Evolutionary conservation across 345 rosid genomes (phyloP).

Genomic region (Acer negundo): DNA sequence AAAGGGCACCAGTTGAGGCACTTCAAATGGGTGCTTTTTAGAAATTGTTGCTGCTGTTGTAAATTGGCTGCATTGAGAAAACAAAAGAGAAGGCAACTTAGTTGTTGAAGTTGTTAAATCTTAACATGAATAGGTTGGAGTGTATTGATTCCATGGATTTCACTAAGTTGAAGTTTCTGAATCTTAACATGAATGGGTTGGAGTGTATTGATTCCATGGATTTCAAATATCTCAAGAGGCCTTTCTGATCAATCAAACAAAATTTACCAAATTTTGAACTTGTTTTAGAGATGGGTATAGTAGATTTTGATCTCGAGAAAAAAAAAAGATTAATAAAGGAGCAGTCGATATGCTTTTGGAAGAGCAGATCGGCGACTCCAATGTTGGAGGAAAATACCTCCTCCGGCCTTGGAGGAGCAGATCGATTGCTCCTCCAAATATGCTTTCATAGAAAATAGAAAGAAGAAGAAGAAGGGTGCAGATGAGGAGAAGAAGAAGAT

Average conservation of each 20-base stretch:
- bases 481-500: no score
- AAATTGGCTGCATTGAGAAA: constrained; percentile 68
- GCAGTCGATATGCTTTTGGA: no score
- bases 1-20: constrained; percentile 52
- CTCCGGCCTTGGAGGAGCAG: no score
- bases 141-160: constrained; percentile 75
- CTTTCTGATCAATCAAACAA: constrained; percentile 43
- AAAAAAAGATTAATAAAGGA: no score
- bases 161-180: no score
- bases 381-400: no score
- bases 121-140: constrained; percentile 49
- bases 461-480: no score
- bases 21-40: constrained; percentile 84
- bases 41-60: constrained; percentile 71
- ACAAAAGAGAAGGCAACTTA: constrained; percentile 74
- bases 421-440: no score
- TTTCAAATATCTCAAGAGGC: constrained; percentile 73
- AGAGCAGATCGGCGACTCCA: no score
- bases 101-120: constrained; percentile 64
- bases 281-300: background rate
- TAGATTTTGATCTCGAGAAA: no score
- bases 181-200: constrained; percentile 47
- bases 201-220: constrained; percentile 77
- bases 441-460: no score
- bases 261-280: background rate